These are phyloP conservation scores for Candida broadrunensis DNA, from an alignment of 805 yeast species.

Conservation along the genomic window DNA sequence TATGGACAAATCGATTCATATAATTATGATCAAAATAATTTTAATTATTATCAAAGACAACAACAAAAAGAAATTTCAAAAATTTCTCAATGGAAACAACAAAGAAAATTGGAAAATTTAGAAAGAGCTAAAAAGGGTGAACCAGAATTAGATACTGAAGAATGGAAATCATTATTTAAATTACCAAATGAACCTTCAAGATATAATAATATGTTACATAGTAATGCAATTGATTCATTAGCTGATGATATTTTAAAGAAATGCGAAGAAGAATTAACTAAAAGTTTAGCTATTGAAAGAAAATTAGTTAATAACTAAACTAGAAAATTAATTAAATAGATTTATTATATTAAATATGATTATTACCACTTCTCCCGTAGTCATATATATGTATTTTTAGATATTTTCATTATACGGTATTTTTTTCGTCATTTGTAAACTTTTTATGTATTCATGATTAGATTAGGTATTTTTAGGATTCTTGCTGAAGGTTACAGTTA, in stretches of 20 bases:
- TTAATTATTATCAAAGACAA: constrained; percentile 79
- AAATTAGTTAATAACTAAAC: constrained; percentile 38
- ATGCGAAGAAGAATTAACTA: constrained; percentile 64
- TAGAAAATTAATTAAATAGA: no score
- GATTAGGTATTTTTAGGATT: no score
- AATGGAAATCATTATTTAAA: constrained; percentile 64
- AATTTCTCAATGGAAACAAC: constrained; percentile 72
- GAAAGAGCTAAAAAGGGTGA: constrained; percentile 58
- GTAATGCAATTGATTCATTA: constrained; percentile 66
- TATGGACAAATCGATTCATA: constrained; percentile 70
- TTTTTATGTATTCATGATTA: no score
- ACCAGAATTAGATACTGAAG: constrained; percentile 52
- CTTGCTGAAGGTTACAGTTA: no score
- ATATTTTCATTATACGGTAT: no score
- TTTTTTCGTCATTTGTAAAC: no score
- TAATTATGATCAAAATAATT: constrained; percentile 75
- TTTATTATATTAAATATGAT: no score
- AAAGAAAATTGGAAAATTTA: constrained; percentile 62
- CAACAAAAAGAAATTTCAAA: constrained; percentile 66
- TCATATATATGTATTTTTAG: no score
- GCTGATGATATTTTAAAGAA: constrained; percentile 70
- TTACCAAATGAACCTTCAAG: constrained; percentile 75
- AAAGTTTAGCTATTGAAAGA: constrained; percentile 57
- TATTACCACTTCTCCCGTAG: no score
- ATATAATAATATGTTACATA: constrained; percentile 64